These are phyloP conservation scores for Plantago lanceolata DNA, from an alignment of 305 asterid genomes.

Conservation along the genomic window DNA sequence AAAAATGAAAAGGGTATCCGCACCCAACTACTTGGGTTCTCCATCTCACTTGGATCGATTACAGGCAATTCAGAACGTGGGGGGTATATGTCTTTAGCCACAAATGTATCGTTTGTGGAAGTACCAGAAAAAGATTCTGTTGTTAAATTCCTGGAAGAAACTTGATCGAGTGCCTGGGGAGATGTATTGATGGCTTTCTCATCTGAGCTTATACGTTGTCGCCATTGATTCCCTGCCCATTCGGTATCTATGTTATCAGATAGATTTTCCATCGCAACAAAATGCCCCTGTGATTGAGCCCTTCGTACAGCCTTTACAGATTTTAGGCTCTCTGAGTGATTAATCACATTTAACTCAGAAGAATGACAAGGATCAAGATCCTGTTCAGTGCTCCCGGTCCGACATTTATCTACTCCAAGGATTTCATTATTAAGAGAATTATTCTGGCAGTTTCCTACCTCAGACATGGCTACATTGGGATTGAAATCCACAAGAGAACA, in stretches of 20 bases:
- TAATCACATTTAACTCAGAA: constrained; percentile 32
- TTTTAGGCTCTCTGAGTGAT: constrained; percentile 32
- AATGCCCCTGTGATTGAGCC: constrained; percentile 57
- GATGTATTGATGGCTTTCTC: constrained; percentile 28
- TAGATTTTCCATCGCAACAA: constrained; percentile 42
- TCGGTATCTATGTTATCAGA: constrained; percentile 63
- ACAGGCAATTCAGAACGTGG: constrained; percentile 31
- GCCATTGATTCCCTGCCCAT: constrained; percentile 58
- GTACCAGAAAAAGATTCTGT: constrained; percentile 30
- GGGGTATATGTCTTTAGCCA: constrained; percentile 29
- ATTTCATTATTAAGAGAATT: constrained; percentile 37
- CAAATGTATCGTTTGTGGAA: constrained; percentile 26
- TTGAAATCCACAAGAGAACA: constrained; percentile 51
- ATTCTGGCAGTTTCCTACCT: constrained; percentile 31
- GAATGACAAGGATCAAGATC: constrained; percentile 28
- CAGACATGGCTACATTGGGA: constrained; percentile 33
- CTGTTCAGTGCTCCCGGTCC: constrained; percentile 28
- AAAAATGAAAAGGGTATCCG: constrained; percentile 44
- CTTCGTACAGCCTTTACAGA: constrained; percentile 43
- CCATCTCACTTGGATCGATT: constrained; percentile 34
- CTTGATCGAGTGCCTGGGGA: constrained; percentile 27
- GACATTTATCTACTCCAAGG: constrained; percentile 33
- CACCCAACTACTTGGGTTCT: constrained; percentile 51
- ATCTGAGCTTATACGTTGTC: constrained; percentile 26
- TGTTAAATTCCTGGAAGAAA: constrained; percentile 29